Percentiles rank a stretch among this genome's conserved stretches.
Evolutionary conservation across 2,329 filamentous ascomycete genomes (phyloP).

Genomic region (Botrytis cinerea): DNA sequence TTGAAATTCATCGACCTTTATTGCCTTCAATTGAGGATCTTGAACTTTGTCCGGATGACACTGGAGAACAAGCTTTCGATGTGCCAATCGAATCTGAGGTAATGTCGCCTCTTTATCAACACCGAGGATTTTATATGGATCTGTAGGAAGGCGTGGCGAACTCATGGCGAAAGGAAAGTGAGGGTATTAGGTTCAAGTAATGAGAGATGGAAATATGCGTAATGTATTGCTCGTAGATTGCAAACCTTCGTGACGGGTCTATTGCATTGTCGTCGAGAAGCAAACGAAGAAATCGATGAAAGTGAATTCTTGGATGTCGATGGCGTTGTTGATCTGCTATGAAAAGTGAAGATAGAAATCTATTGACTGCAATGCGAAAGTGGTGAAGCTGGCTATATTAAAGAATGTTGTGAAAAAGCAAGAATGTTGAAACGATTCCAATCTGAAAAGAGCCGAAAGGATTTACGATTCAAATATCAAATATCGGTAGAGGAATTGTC

Average conservation of each 20-base stretch:
- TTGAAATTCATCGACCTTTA: slow-evolving; percentile 87
- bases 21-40: slow-evolving; percentile 63
- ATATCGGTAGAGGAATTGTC: neutral
- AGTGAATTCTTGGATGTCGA: neutral
- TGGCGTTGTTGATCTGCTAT: neutral
- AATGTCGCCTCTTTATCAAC: slow-evolving; percentile 71
- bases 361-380: slow-evolving; percentile 10
- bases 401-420: slow-evolving; percentile 14
- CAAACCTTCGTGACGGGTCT: slow-evolving; percentile 15
- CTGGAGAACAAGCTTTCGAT: slow-evolving; percentile 84
- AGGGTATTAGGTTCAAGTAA: neutral
- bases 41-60: slow-evolving; percentile 92
- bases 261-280: slow-evolving; percentile 24
- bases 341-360: slow-evolving; percentile 12
- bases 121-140: slow-evolving; percentile 79
- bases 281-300: slow-evolving; percentile 6
- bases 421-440: slow-evolving; percentile 9
- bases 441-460: neutral
- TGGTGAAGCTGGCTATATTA: slow-evolving; percentile 3
- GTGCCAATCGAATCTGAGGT: slow-evolving; percentile 72
- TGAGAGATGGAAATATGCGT: slow-evolving; percentile 5
- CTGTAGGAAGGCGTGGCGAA: slow-evolving; percentile 43
- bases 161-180: slow-evolving; percentile 27
- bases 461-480: neutral
- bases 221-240: slow-evolving; percentile 23